Evolutionary conservation across 345 rosid species (phyloP).

Genomic region (Populus alba): DNA sequence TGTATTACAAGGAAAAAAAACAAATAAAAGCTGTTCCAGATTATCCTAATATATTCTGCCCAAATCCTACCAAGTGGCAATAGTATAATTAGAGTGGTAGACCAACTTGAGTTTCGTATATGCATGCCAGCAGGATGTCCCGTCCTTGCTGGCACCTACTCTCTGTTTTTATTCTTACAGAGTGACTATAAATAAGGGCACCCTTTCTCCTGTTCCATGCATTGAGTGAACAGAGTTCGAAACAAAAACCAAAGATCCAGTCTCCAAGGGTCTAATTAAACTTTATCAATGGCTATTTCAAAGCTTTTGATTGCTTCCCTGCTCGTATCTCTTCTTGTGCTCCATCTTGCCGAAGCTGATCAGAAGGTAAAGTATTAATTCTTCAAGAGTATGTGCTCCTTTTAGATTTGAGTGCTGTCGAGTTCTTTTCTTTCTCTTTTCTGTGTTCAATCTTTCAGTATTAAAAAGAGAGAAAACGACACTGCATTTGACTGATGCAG

Average conservation of each 20-base stretch:
- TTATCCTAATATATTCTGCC: background rate
- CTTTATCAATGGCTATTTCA: slow-evolving; percentile 37
- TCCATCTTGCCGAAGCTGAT: background rate
- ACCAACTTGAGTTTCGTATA: background rate
- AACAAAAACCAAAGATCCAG: background rate
- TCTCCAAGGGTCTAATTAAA: background rate
- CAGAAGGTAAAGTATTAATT: background rate
- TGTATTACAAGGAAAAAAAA: accelerated
- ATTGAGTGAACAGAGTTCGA: background rate
- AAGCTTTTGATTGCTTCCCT: slow-evolving; percentile 9
- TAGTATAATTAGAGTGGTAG: background rate
- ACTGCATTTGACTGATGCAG: background rate
- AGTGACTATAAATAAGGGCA: slow-evolving; percentile 22
- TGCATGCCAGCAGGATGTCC: background rate
- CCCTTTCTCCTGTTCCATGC: background rate
- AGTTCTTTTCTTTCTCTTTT: background rate
- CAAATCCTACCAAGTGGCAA: background rate
- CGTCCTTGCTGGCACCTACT: slow-evolving; percentile 1
- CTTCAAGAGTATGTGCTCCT: background rate
- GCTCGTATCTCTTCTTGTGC: background rate
- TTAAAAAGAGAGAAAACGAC: background rate
- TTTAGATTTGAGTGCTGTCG: background rate
- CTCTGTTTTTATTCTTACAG: background rate
- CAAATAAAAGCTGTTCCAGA: background rate
- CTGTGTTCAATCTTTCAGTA: background rate